Evolutionary conservation across 495 filamentous ascomycete species (phyloP).

Genomic region (Pseudoneurospora amorphoporcata): DNA sequence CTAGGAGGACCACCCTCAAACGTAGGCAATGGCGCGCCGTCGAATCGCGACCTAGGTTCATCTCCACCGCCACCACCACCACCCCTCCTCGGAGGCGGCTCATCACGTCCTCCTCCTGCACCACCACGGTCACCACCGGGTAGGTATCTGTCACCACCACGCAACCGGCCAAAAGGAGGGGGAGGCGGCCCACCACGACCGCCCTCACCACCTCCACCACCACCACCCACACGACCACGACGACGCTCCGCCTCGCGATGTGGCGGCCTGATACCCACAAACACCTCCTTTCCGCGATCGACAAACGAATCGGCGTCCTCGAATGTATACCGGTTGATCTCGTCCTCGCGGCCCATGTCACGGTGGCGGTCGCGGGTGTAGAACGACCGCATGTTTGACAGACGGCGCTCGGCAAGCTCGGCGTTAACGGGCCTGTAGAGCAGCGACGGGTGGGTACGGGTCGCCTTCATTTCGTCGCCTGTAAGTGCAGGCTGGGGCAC

Average conservation of each 20-base stretch:
- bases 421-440: slow-evolving; percentile 38
- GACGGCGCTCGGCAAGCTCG: slow-evolving; percentile 49
- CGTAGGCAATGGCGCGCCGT: slow-evolving; percentile 21
- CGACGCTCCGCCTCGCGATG: slow-evolving; percentile 29
- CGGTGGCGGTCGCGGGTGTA: slow-evolving; percentile 38
- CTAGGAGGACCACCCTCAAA: slow-evolving; percentile 4
- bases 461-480: slow-evolving; percentile 10
- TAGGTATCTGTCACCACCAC: slow-evolving; percentile 3
- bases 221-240: slow-evolving; percentile 4
- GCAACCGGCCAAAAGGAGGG: not conserved
- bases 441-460: slow-evolving; percentile 26
- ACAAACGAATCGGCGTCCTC: slow-evolving; percentile 61
- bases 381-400: slow-evolving; percentile 50
- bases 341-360: slow-evolving; percentile 50
- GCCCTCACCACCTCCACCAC: not conserved
- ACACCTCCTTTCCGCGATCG: slow-evolving; percentile 65
- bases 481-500: slow-evolving; percentile 1
- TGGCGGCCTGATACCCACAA: slow-evolving; percentile 43
- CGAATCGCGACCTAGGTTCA: slow-evolving; percentile 18
- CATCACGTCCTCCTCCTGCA: not conserved
- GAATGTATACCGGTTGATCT: slow-evolving; percentile 61
- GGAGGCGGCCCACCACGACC: slow-evolving; percentile 3
- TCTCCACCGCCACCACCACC: slow-evolving; percentile 1
- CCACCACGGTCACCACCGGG: not conserved
- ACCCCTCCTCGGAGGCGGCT: not conserved